Conservation (phyloP, 768 basidiomycete genomes). For the Hygrophoropsis aurantiaca region DNA sequence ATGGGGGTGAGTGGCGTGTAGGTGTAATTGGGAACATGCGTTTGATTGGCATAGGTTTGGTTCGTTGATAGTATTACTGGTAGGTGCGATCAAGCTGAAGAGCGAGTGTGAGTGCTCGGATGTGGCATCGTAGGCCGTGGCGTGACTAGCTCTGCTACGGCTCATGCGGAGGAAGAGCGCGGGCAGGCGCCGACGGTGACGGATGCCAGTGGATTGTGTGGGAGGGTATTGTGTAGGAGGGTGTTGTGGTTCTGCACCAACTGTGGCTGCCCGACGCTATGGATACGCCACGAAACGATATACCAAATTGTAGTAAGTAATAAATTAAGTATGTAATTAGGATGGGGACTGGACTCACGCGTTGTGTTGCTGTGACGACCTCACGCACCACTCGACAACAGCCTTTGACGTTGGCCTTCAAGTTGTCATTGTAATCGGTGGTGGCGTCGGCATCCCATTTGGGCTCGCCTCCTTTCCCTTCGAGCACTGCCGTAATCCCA, state of each 20-base stretch:
- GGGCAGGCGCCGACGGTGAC: slow-evolving; percentile 17
- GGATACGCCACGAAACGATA: neutral
- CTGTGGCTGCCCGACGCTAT: slow-evolving; percentile 9
- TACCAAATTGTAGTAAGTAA: too few relatives aligned
- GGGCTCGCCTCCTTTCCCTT: neutral
- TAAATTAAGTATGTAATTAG: too few relatives aligned
- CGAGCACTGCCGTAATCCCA: slow-evolving; percentile 28
- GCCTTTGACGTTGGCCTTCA: too few relatives aligned
- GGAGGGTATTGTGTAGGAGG: slow-evolving; percentile 15
- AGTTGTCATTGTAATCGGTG: too few relatives aligned
- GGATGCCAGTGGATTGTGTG: too few relatives aligned
- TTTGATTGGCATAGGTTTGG: too few relatives aligned
- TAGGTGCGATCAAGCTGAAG: slow-evolving; percentile 21
- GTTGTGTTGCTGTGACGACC: too few relatives aligned
- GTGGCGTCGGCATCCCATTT: too few relatives aligned
- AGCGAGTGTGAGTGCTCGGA: slow-evolving; percentile 10
- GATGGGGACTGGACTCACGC: too few relatives aligned
- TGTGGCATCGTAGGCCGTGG: slow-evolving; percentile 11
- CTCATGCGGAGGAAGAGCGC: slow-evolving; percentile 16
- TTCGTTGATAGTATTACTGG: too few relatives aligned
- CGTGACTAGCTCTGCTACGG: neutral
- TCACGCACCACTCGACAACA: too few relatives aligned
- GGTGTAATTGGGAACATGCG: too few relatives aligned
- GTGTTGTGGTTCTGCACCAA: slow-evolving; percentile 13
- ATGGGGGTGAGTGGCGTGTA: slow-evolving; percentile 18